Base-by-base conservation (phyloP, 306 rosid genomes). In the Hippophae gyantsensis region DNA sequence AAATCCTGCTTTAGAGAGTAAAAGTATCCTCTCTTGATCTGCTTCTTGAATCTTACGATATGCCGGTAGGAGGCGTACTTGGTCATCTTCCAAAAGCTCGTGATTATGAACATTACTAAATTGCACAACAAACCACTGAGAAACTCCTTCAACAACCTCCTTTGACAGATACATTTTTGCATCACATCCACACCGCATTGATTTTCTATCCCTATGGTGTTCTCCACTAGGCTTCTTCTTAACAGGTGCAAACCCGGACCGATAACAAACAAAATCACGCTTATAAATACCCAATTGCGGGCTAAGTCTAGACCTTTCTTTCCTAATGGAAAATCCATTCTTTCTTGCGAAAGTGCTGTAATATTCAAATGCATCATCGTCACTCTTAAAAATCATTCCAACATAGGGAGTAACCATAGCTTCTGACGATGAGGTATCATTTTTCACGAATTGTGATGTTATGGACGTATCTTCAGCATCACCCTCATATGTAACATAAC, bases 211-310 rank as follows among this genome's bases (percentile, higher is more conserved):
- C 69, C 96, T 83, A 58, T 92, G 96, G 68, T 85, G 87, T 12
- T 92, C 95, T 38, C 95, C 96, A 40, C 72, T 63, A 9, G 82
- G 79, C 74, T 88, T 92, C 76, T 86, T 88, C 88, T 88, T 92
- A 42, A 76, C 65, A 0, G 95, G 99, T 8, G 96, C 96, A 60
- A 87, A 92, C 7, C 99, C 96, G 0, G 99, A 92, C 12, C 99
- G 95, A 50, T 88, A 92, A 74, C 99, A 92, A 64, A 92, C 99
- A 60, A 92, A 88, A 25, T 92, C 99, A 5, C 99, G 93, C 62
- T 88, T 92, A 79, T 92, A 92, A 59, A 86, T 53, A 6, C 96
- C 99, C 67, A 92, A 76, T 25, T 92, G 99, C 2, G 89, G 99
- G 72, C 95, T 92, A 58, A 85, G 87, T 72, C 99, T 81, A 0